Percentiles rank a stretch among this genome's conserved stretches.
Evolutionary conservation across 179 eudicot genomes (phyloP).

Genomic region (Gypsophila paniculata): DNA sequence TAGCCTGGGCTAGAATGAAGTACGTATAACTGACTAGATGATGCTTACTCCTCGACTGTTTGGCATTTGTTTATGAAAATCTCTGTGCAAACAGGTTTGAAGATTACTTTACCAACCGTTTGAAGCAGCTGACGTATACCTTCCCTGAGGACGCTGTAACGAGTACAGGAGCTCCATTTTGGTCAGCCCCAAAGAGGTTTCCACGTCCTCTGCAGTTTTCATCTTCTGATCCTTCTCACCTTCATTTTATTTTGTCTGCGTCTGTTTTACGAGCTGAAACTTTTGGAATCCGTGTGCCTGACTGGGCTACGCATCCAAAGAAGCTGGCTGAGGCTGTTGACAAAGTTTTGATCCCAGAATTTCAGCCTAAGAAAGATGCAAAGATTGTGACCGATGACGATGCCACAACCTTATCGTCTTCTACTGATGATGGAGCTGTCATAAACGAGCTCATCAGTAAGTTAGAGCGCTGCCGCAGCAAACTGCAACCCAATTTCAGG

Average conservation of each 20-base stretch:
- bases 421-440: constrained; percentile 71
- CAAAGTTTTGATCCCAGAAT: constrained; percentile 62
- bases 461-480: constrained; percentile 45
- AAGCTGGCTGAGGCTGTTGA: constrained; percentile 70
- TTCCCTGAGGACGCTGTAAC: constrained; percentile 48
- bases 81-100: constrained; percentile 34
- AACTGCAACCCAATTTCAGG: constrained; percentile 51
- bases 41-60: background rate
- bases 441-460: constrained; percentile 57
- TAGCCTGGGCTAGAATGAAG: constrained; percentile 83
- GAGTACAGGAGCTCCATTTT: constrained; percentile 47
- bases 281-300: constrained; percentile 77
- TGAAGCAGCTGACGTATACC: constrained; percentile 51
- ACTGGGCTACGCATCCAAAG: constrained; percentile 68
- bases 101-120: constrained; percentile 40
- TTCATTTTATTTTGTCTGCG: constrained; percentile 62
- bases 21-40: constrained; percentile 26
- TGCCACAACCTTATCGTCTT: constrained; percentile 67
- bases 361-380: constrained; percentile 68
- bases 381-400: constrained; percentile 83
- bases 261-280: constrained; percentile 82
- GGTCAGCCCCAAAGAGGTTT: constrained; percentile 51
- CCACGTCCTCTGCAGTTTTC: constrained; percentile 63
- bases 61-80: constrained; percentile 9
- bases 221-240: constrained; percentile 60